phyloP scores from a whole-genome alignment of 1,284 basidiomycete genomes.

The Psilocybe mexicana region DNA sequence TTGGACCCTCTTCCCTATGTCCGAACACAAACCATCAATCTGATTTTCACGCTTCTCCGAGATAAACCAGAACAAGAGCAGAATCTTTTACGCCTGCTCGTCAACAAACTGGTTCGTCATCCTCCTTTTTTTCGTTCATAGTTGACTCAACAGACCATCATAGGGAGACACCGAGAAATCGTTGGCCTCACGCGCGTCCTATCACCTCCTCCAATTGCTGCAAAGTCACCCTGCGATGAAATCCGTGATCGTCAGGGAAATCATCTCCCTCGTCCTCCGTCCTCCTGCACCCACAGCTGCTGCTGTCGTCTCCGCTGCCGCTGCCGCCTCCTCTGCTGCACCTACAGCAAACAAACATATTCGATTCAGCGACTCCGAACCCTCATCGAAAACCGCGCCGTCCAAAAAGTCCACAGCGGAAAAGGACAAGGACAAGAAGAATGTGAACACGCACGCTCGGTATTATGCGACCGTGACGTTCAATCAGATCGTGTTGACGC shows the following conservation, averaged over 20 bases:
- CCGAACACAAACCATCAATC: conserved; percentile 75
- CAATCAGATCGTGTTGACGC: conserved; percentile 88
- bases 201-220: conserved; percentile 87
- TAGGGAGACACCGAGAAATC: conserved; percentile 90
- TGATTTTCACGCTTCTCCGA: conserved; percentile 80
- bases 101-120: conserved; percentile 85
- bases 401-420: conserved; percentile 26
- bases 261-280: conserved; percentile 78
- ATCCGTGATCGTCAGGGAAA: conserved; percentile 84
- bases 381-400: conserved; percentile 16
- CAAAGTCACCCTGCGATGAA: conserved; percentile 97
- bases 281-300: conserved; percentile 47
- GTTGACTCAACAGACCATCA: neutral
- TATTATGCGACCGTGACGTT: conserved; percentile 94
- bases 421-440: conserved; percentile 34
- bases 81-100: conserved; percentile 88
- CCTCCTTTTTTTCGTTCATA: conserved; percentile 6
- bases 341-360: conserved; percentile 38
- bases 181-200: conserved; percentile 88
- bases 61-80: conserved; percentile 98
- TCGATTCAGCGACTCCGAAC: conserved; percentile 37
- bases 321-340: conserved; percentile 15
- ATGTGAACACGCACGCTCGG: conserved; percentile 65
- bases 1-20: conserved; percentile 90
- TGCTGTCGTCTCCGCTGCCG: conserved; percentile 35